Conservation (phyloP, 1,284 basidiomycete species). For the Leccinum griseonigrum region DNA sequence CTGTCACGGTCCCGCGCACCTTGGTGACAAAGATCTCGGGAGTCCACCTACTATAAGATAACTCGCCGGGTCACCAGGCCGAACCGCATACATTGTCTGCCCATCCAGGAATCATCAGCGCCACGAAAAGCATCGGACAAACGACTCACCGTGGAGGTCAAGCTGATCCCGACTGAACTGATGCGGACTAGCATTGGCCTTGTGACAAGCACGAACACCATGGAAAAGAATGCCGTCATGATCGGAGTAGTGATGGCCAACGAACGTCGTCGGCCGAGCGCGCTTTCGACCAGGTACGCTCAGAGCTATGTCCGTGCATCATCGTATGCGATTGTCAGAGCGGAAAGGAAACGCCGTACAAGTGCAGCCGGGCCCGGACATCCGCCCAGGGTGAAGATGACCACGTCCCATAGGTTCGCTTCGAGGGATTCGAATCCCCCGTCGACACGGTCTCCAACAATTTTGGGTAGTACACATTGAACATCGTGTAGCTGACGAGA, state of each 20-base stretch:
- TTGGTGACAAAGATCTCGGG: slow-evolving; percentile 87
- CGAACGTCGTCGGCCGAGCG: slow-evolving; percentile 75
- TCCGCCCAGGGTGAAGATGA: slow-evolving; percentile 81
- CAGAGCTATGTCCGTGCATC: slow-evolving; percentile 57
- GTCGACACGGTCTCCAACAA: slow-evolving; percentile 64
- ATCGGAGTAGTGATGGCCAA: slow-evolving; percentile 76
- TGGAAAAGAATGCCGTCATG: slow-evolving; percentile 77
- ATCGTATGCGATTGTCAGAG: slow-evolving; percentile 10
- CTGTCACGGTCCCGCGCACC: slow-evolving; percentile 74
- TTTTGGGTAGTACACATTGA: slow-evolving; percentile 95
- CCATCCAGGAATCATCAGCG: background rate
- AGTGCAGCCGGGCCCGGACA: slow-evolving; percentile 73
- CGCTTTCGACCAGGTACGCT: slow-evolving; percentile 83
- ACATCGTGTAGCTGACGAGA: slow-evolving; percentile 82
- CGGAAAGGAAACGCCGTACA: slow-evolving; percentile 40
- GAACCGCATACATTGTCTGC: slow-evolving; percentile 76
- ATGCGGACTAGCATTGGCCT: slow-evolving; percentile 65
- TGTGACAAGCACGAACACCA: slow-evolving; percentile 67
- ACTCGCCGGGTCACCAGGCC: background rate
- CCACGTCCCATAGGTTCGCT: slow-evolving; percentile 77
- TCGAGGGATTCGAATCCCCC: slow-evolving; percentile 46
- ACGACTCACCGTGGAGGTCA: slow-evolving; percentile 71
- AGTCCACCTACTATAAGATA: slow-evolving; percentile 60
- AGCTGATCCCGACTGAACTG: slow-evolving; percentile 78
- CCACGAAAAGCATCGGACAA: background rate